Conservation (phyloP, 495 filamentous ascomycete species). For the Peziza echinospora region DNA sequence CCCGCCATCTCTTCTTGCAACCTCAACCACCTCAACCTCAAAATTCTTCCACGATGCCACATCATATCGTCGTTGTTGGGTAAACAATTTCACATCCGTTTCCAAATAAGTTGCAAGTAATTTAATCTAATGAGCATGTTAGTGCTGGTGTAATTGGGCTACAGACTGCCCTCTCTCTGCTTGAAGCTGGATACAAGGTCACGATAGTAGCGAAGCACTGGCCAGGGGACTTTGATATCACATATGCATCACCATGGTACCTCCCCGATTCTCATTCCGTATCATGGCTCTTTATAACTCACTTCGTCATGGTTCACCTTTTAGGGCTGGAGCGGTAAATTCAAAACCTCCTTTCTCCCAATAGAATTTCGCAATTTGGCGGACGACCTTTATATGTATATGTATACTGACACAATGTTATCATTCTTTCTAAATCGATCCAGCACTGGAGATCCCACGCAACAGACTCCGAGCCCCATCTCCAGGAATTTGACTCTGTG, state of each 20-base stretch:
- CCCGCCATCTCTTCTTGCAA: no score
- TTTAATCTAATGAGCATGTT: no score
- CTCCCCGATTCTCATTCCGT: not conserved
- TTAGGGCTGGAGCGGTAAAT: slow-evolving; percentile 14
- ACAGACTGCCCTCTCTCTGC: slow-evolving; percentile 26
- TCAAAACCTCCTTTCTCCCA: not conserved
- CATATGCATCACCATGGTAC: slow-evolving; percentile 14
- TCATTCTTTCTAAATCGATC: no score
- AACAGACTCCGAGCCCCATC: not conserved
- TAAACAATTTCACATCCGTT: slow-evolving; percentile 2
- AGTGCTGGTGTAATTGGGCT: slow-evolving; percentile 30
- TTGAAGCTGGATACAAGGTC: slow-evolving; percentile 23
- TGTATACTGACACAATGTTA: no score
- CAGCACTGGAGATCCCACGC: slow-evolving; percentile 14
- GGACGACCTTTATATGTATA: not conserved
- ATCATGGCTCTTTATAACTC: no score
- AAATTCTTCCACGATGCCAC: no score
- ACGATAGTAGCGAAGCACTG: slow-evolving; percentile 25
- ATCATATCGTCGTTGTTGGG: slow-evolving; percentile 13
- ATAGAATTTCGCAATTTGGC: not conserved
- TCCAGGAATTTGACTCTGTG: slow-evolving; percentile 8
- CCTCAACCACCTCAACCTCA: no score
- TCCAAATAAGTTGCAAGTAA: no score
- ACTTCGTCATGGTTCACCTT: no score
- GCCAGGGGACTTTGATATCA: slow-evolving; percentile 18